Evolutionary conservation across 192 early-diverging fungal species (phyloP).

Genomic region (Gaertneriomyces semiglobifer): DNA sequence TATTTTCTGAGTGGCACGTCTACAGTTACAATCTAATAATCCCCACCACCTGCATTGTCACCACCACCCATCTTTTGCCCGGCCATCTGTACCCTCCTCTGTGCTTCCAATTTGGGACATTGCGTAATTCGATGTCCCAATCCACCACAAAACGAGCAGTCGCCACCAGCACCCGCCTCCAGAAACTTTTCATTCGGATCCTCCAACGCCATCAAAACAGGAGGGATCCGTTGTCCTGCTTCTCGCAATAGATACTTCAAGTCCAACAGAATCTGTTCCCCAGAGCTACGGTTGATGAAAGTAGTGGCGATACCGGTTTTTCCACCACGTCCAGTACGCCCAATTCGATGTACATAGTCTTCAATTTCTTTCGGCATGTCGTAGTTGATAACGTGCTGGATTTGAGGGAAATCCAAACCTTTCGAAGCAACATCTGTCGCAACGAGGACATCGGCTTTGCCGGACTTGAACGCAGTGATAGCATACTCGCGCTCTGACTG

Average conservation of each 20-base stretch:
- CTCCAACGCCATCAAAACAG: slow-evolving; percentile 74
- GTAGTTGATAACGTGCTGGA: slow-evolving; percentile 98
- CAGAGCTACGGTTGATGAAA: slow-evolving; percentile 88
- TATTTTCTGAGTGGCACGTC: too few relatives aligned
- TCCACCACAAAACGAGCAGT: slow-evolving; percentile 94
- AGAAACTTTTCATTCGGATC: slow-evolving; percentile 87
- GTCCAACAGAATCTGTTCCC: slow-evolving; percentile 91
- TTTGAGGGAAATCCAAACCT: slow-evolving; percentile 91
- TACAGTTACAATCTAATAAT: slow-evolving; percentile 11
- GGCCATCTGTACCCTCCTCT: slow-evolving; percentile 47
- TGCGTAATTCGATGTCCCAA: slow-evolving; percentile 86
- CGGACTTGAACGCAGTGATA: slow-evolving; percentile 81
- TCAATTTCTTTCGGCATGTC: slow-evolving; percentile 99
- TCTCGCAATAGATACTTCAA: slow-evolving; percentile 88
- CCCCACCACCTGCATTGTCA: slow-evolving; percentile 28
- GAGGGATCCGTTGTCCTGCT: slow-evolving; percentile 91
- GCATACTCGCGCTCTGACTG: slow-evolving; percentile 98
- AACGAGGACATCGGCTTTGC: slow-evolving; percentile 91
- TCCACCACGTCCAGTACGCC: slow-evolving; percentile 94
- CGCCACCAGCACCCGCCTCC: slow-evolving; percentile 24
- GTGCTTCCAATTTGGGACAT: slow-evolving; percentile 63
- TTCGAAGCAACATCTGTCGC: slow-evolving; percentile 97
- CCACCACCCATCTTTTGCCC: slow-evolving; percentile 67
- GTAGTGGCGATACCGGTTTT: slow-evolving; percentile 96
- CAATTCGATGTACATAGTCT: slow-evolving; percentile 96